Evolutionary conservation across 73 alveolate species (phyloP), one percentile per base, ranked within the genome.

Genomic region (Paramecium bursaria): DNA sequence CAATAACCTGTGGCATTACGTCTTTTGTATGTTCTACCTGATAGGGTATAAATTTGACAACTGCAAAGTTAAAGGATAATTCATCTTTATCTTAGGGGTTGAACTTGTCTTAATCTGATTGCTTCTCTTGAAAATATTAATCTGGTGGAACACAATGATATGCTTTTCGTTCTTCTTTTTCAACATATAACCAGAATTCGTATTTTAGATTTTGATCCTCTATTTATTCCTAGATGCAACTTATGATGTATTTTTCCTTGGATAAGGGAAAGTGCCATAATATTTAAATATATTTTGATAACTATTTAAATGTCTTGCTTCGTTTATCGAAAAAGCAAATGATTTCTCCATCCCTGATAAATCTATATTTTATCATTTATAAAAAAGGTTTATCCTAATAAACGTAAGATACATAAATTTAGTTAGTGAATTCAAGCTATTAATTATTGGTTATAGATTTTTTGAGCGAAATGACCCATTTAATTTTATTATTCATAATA

Each of bases 1-100:
- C 88, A 14, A 77, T 50, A 19, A 77, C 88, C 31, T 77, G 53
- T 3, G 88, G 88, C 80, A 52, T 52, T 0, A 80, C 50, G 22
- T 52, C 30, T 30, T 48, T 52, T 35, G 67, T 77, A 2, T 30
- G 47, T 3, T 30, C 73, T 23, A 77, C 60, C 14, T 61, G 39
- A 61, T 0, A 61, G 6, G 53, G 51, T 1, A 17, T 33, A 15
- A 61, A 33, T 61, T 0, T 15, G 14, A 61, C 6, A 6, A 61
- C 53, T 61, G 25, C 14, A 61, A 61, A 61, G 17, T 61, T 61
- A 33, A n/a, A 29, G 3, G 80, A 61, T 11, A 61, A 30, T 27
- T 30, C 23, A n/a, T 13, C 25, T 33, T 61, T 61, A 17, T 61
- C 53, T 61, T 61, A 44, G 39, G 30, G 22, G 39, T 61, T 61